Conservation (phyloP, 495 filamentous ascomycete genomes). For the Aspergillus haitiensis region DNA sequence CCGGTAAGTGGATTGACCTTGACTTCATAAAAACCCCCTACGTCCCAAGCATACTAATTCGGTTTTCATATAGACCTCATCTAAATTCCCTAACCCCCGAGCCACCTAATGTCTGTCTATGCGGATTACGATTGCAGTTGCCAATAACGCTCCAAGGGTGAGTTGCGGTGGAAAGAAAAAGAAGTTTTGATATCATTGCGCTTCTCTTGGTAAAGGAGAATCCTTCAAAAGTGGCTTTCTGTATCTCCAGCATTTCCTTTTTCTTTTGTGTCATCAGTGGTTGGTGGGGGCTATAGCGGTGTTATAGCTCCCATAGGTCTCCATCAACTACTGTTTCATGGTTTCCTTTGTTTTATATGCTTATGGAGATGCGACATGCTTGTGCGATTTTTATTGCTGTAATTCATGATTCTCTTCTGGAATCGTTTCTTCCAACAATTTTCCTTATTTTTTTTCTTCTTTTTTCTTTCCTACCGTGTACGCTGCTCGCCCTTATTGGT, state of each 20-base stretch:
- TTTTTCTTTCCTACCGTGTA: slow-evolving; percentile 36
- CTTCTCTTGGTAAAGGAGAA: slow-evolving; percentile 35
- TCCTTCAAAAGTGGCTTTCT: slow-evolving; percentile 50
- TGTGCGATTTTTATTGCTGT: slow-evolving; percentile 45
- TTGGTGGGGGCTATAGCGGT: slow-evolving; percentile 13
- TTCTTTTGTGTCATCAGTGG: slow-evolving; percentile 33
- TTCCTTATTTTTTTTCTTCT: slow-evolving; percentile 25
- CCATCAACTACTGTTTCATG: slow-evolving; percentile 28
- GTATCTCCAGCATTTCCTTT: slow-evolving; percentile 41
- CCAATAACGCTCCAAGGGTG: slow-evolving; percentile 33
- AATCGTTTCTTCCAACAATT: slow-evolving; percentile 19
- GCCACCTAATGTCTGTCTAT: slow-evolving; percentile 40
- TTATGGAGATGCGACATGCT: slow-evolving; percentile 48
- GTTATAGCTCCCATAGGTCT: slow-evolving; percentile 12
- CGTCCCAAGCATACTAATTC: slow-evolving; percentile 10
- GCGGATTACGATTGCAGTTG: slow-evolving; percentile 48
- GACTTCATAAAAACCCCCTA: background rate
- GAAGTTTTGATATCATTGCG: slow-evolving; percentile 31
- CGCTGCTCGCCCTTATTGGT: slow-evolving; percentile 46
- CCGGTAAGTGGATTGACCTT: slow-evolving; percentile 34
- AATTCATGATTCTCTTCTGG: slow-evolving; percentile 41
- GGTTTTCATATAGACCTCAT: slow-evolving; percentile 47
- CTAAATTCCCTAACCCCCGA: slow-evolving; percentile 41
- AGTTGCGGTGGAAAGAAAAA: slow-evolving; percentile 38
- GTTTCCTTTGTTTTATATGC: slow-evolving; percentile 45